phyloP scores from a whole-genome alignment of 495 filamentous ascomycete genomes.

The Acidiella bohemica region DNA sequence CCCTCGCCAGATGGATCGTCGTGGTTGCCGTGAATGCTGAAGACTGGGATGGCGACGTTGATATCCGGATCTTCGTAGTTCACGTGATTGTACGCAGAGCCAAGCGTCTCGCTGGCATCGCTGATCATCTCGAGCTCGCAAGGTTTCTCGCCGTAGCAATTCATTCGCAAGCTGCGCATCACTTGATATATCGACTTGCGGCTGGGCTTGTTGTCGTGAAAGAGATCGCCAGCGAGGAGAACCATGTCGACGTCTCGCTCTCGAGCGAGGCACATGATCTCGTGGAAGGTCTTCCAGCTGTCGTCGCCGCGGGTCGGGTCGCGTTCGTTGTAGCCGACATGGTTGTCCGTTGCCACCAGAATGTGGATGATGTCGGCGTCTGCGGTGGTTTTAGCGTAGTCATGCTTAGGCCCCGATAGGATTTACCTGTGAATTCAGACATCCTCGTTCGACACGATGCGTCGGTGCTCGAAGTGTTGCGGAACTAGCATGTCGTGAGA shows the following conservation, averaged over 20 bases:
- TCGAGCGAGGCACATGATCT: slow-evolving; percentile 83
- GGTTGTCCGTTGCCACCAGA: slow-evolving; percentile 85
- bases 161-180: slow-evolving; percentile 82
- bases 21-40: slow-evolving; percentile 97
- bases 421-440: slow-evolving; percentile 3
- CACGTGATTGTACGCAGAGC: slow-evolving; percentile 73
- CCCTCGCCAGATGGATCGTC: slow-evolving; percentile 94
- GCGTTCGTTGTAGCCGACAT: slow-evolving; percentile 93
- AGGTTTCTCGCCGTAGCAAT: slow-evolving; percentile 87
- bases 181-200: slow-evolving; percentile 93
- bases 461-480: no score
- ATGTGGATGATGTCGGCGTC: slow-evolving; percentile 87
- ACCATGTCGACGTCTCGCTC: slow-evolving; percentile 93
- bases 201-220: slow-evolving; percentile 98
- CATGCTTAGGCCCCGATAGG: background rate
- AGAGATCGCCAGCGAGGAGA: slow-evolving; percentile 82
- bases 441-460: no score
- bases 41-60: slow-evolving; percentile 93
- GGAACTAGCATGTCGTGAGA: no score
- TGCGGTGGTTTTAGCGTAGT: slow-evolving; percentile 21
- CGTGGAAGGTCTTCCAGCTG: slow-evolving; percentile 92
- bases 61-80: slow-evolving; percentile 98
- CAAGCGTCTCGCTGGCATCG: slow-evolving; percentile 79
- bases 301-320: slow-evolving; percentile 89
- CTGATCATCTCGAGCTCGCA: slow-evolving; percentile 92